Evolutionary conservation across 495 filamentous ascomycete genomes (phyloP), one percentile per base, ranked within the genome.

Genomic region (Cercophora samala): DNA sequence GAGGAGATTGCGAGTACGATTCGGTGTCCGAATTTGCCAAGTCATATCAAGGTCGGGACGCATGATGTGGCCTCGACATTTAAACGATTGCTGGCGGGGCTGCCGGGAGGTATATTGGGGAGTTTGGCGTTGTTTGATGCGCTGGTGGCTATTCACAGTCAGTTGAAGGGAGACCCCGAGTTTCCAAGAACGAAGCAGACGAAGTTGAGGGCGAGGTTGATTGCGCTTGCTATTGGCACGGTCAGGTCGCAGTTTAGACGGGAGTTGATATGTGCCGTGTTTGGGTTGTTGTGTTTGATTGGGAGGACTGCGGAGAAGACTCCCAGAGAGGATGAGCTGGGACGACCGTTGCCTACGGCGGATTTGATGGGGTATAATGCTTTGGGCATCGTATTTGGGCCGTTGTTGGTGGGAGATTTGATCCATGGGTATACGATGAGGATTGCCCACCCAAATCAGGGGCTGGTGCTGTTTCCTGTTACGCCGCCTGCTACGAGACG

Each of bases 71-170:
- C 88, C 1, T 89, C 88, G 59, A 81, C 87, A 11, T 89, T 94
- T 77, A 92, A 91, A 71, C 85, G 83, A 26, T 77, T 95, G 6
- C 76, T 95, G 18, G 81, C 85, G 8, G 89, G 88, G 5, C 76
- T 95, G 1, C 91, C 91, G 0, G 88, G 87, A 1, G 91, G 91
- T 1, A 87, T 94, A 51, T 78, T 95, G 13, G 91, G 91, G 17
- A 90, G 89, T 24, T 70, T 85, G 46, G 76, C 80, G 23, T 74
- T 93, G 24, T 93, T 92, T 67, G 85, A 88, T 58, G 82, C 84
- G 3, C 71, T 94, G 17, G 84, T 88, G 25, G 81, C 82, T 32
- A 88, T 95, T 37, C 84, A 86, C 55, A 78, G 78, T 32, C 84
- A 87, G 56, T 79, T 85, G 18, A 78, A 82, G 64, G 77, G 76